Base-by-base conservation (phyloP, 352 stramenopile genomes). In the Pythium insidiosum region DNA sequence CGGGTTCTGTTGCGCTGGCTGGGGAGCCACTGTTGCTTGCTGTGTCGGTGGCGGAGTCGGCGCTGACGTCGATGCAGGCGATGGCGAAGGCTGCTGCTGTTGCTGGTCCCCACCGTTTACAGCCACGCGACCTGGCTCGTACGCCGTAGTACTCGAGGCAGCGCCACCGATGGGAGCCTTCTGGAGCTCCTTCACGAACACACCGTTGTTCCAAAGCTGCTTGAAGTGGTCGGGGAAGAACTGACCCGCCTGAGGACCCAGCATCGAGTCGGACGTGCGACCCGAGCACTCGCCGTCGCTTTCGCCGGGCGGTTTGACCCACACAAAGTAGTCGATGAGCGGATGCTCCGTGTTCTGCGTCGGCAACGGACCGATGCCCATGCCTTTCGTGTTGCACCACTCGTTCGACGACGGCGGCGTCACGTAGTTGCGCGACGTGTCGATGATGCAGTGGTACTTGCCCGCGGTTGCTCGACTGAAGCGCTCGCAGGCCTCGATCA, bases 281-380 rank as follows among this genome's bases (percentile, higher is more conserved):
- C 43, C 37, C 3, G 24, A 29, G 38, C 76, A 86, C 6, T 52
- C 65, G 28, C 76, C 73, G 35, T 88, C 76, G 31, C 62, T 81
- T 21, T 84, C 68, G 54, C 73, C 76, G 24, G 70, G 61, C 2
- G 73, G 71, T 53, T 86, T 89, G 47, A 73, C 63, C 71, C 73
- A 89, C 23, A 84, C 46, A 38, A 82, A 78, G 58, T 87, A 87
- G 51, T 87, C 74, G 12, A 89, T 60, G 38, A 76, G 69, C 20
- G 29, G 40, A 31, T 76, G 51, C 6, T 67, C 69, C 2, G 73
- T 85, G 45, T 74, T 36, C 43, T 43, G 56, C 11, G 71, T 82
- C 6, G 76, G 76, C 7, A 66, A 46, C 9, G 63, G 47, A 30
- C 76, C 73, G 20, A 88, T 71, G n/a, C 68, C 76, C 21, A 61